Evolutionary conservation across 768 basidiomycete genomes (phyloP), one percentile per base, ranked within the genome.

Genomic region (Pleurotus pulmonarius): DNA sequence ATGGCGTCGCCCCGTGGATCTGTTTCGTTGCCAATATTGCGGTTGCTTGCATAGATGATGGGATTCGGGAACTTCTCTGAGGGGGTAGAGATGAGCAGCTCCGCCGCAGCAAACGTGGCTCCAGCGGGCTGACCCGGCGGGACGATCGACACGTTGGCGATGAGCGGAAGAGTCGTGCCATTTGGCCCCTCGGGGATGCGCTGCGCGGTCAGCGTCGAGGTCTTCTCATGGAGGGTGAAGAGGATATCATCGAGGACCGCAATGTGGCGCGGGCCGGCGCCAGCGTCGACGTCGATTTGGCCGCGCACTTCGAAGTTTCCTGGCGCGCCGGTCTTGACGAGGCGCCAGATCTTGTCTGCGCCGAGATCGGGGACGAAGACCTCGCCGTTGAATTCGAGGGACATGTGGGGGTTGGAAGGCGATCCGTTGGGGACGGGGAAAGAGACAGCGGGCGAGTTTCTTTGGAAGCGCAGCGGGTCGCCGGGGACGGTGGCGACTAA

Each of bases 261-360:
- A 38, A 81, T 82, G 68, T 83, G 84, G n/a, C 86, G 74, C 1
- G 86, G 86, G 3, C 86, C 85, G 37, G 81, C 81, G 7, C 80
- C 82, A 11, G 71, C 66, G 59, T 80, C 73, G 59, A 81, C 72
- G 57, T 74, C 68, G 56, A 85, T 85, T 57, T 75, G 70, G 4
- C 86, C 85, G 44, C 82, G 81, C 26, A 87, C 75, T 34, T 64
- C 70, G 65, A 76, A 86, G 18, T 75, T 64, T 0, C 78, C 79
- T 0, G 76, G 70, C 6, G 68, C 60, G 1, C 72, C 73, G 56
- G 75, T 63, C 49, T 75, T 70, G 13, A 67, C 75, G 1, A 87
- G 75, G 39, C 86, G 73, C 85, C 86, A 88, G 48, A 87, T 76
- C 61, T 76, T 85, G 67, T 87, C 85, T 2, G 70, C 79, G 24